Conservation (phyloP, 2,329 filamentous ascomycete species). For the Penicillium glabrum region DNA sequence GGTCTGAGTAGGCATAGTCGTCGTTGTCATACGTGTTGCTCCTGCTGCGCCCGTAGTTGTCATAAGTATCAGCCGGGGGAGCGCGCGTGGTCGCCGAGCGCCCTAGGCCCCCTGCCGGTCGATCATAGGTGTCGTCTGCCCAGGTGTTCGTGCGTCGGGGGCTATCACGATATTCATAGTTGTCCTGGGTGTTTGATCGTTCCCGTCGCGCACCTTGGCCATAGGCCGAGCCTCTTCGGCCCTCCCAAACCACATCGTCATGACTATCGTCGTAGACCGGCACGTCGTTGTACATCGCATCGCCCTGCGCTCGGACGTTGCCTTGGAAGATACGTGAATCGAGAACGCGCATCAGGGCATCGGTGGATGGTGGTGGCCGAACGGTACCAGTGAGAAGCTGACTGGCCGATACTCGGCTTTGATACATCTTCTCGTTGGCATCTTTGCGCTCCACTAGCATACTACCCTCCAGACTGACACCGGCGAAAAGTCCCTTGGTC, state of each 20-base stretch:
- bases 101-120: constrained; percentile 32
- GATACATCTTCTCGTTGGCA: constrained; percentile 95
- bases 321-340: constrained; percentile 84
- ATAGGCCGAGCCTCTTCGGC: constrained; percentile 66
- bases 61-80: constrained; percentile 27
- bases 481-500: constrained; percentile 95
- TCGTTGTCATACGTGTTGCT: constrained; percentile 42
- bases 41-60: constrained; percentile 30
- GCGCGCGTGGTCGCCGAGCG: constrained; percentile 37
- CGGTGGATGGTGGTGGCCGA: constrained; percentile 75
- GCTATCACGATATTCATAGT: constrained; percentile 58
- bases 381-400: constrained; percentile 80
- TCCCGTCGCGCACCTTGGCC: constrained; percentile 64
- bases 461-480: constrained; percentile 89
- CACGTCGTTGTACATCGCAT: constrained; percentile 87
- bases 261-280: constrained; percentile 83
- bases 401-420: constrained; percentile 73
- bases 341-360: constrained; percentile 79
- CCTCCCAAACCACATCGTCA: constrained; percentile 83
- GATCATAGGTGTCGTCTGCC: constrained; percentile 51
- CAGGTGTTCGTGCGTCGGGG: constrained; percentile 50
- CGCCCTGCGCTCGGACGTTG: constrained; percentile 51
- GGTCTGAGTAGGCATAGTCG: constrained; percentile 58
- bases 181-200: constrained; percentile 53
- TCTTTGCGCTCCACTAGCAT: constrained; percentile 93